Percentiles rank a stretch among this genome's conserved stretches.
Evolutionary conservation across 2,329 filamentous ascomycete genomes (phyloP).

Genomic region (Penicillium capsulatum): DNA sequence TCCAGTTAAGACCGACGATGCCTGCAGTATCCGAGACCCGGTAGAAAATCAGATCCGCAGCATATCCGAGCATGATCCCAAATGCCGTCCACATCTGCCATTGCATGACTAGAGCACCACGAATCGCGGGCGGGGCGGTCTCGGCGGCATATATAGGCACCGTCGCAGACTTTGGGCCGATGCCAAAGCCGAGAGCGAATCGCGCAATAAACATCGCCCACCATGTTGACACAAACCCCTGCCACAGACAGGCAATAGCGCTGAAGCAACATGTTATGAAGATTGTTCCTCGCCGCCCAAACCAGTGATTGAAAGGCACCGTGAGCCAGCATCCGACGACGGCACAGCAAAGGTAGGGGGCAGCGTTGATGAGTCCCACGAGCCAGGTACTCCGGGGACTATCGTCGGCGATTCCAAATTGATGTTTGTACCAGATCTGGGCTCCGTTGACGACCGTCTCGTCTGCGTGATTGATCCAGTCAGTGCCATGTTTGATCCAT

Average conservation of each 20-base stretch:
- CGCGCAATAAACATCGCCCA: conserved; percentile 66
- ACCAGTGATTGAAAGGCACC: conserved; percentile 64
- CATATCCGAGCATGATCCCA: conserved; percentile 55
- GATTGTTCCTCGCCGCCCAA: conserved; percentile 70
- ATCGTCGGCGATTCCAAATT: conserved; percentile 56
- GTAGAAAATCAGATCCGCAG: conserved; percentile 60
- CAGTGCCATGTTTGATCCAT: not conserved
- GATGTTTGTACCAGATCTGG: conserved; percentile 59
- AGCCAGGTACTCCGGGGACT: conserved; percentile 55
- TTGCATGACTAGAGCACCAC: conserved; percentile 75
- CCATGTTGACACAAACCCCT: conserved; percentile 67
- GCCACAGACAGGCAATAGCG: conserved; percentile 51
- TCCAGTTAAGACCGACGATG: conserved; percentile 60
- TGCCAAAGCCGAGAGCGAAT: conserved; percentile 70
- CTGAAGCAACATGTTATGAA: conserved; percentile 72
- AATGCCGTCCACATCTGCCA: conserved; percentile 63
- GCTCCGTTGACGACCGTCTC: conserved; percentile 67
- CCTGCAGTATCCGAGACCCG: conserved; percentile 49
- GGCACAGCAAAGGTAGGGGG: conserved; percentile 60
- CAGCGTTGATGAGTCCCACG: conserved; percentile 58
- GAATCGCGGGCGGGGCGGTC: conserved; percentile 63
- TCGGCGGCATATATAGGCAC: conserved; percentile 75
- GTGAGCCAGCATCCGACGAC: conserved; percentile 70
- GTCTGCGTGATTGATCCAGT: conserved; percentile 41
- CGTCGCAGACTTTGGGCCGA: conserved; percentile 70